Conservation (phyloP, 352 stramenopile species). For the Globisporangium paroecandrum region DNA sequence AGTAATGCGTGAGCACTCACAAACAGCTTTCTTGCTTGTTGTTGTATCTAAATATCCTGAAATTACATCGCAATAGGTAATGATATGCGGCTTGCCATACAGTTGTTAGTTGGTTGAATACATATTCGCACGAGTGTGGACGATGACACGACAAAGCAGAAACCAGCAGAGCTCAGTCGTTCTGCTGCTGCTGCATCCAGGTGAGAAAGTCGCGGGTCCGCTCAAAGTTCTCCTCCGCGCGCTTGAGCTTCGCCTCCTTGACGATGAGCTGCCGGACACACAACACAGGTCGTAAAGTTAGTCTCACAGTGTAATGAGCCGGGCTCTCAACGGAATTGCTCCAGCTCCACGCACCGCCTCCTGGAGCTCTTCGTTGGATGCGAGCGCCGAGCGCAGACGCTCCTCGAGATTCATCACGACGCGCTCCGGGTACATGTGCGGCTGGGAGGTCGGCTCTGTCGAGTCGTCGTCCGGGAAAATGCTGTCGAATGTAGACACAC, state of each 20-base stretch:
- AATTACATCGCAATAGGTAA: not conserved
- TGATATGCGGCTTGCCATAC: not conserved
- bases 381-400: constrained; percentile 29
- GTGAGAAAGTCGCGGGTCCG: constrained; percentile 39
- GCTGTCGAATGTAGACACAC: constrained; percentile 9
- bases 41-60: constrained; percentile 2
- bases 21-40: not conserved
- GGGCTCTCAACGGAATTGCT: not conserved
- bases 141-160: not conserved
- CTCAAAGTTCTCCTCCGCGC: constrained; percentile 34
- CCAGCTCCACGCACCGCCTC: constrained; percentile 24
- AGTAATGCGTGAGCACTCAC: not conserved
- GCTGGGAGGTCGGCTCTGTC: constrained; percentile 19
- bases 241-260: constrained; percentile 9
- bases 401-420: constrained; percentile 41
- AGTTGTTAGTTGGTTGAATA: not conserved
- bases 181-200: constrained; percentile 32
- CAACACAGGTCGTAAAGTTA: not conserved
- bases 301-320: not conserved
- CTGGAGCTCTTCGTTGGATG: constrained; percentile 38
- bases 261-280: not conserved
- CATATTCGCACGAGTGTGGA: not conserved
- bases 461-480: constrained; percentile 21
- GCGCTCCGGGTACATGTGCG: constrained; percentile 32
- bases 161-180: not conserved